Evolutionary conservation across 2,329 filamentous ascomycete species (phyloP).

Genomic region (Hymenoscyphus infarciens): DNA sequence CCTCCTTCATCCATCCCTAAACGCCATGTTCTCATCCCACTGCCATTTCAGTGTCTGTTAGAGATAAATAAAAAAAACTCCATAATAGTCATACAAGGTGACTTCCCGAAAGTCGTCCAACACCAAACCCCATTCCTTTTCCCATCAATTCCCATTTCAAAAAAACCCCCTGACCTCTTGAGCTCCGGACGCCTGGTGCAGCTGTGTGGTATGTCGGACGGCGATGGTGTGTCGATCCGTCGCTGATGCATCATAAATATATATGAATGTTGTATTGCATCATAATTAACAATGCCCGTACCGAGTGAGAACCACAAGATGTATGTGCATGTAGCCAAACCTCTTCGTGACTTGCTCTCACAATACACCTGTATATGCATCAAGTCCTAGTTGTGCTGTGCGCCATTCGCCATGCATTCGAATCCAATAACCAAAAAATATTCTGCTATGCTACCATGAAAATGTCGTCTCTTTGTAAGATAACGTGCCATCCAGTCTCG

Average conservation of each 20-base stretch:
- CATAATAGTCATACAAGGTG: slow-evolving; percentile 22
- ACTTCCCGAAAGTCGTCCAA: neutral
- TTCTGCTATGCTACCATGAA: slow-evolving; percentile 29
- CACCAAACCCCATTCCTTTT: slow-evolving; percentile 7
- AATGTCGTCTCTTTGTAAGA: slow-evolving; percentile 34
- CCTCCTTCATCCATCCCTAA: slow-evolving; percentile 8
- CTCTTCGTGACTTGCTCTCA: slow-evolving; percentile 6
- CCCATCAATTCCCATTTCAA: slow-evolving; percentile 3
- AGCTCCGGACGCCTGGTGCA: slow-evolving; percentile 11
- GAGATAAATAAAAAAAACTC: slow-evolving; percentile 12
- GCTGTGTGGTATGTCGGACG: slow-evolving; percentile 6
- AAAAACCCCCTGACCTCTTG: neutral
- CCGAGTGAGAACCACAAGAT: slow-evolving; percentile 13
- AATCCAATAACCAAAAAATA: neutral
- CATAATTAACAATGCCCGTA: slow-evolving; percentile 13
- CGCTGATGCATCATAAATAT: slow-evolving; percentile 6
- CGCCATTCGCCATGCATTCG: slow-evolving; percentile 14
- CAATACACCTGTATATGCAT: neutral
- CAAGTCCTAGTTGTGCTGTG: slow-evolving; percentile 7
- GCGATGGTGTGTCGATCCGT: slow-evolving; percentile 8
- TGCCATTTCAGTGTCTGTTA: slow-evolving; percentile 6
- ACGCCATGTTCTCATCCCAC: slow-evolving; percentile 12
- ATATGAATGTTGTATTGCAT: slow-evolving; percentile 10
- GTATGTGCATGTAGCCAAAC: slow-evolving; percentile 11
- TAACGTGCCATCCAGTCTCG: slow-evolving; percentile 26